These are phyloP conservation scores for Phytophthora cactorum DNA, from an alignment of 352 stramenopile species.

Conservation along the genomic window DNA sequence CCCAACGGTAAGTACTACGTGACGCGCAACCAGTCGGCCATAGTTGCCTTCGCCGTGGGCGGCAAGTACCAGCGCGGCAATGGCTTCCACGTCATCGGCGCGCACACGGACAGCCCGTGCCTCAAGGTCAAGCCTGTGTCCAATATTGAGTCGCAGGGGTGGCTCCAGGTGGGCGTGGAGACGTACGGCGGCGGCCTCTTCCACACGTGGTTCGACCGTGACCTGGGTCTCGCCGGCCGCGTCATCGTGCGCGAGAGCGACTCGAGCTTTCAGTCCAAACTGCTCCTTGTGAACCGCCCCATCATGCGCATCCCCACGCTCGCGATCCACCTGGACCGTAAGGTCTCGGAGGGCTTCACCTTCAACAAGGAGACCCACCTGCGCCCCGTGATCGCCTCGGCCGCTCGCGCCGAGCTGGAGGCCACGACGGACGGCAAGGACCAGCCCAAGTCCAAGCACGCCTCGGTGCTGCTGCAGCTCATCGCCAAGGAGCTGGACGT, in stretches of 20 bases:
- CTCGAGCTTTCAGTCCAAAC: constrained; percentile 66
- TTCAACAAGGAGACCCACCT: constrained; percentile 98
- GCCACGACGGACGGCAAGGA: constrained; percentile 64
- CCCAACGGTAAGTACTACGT: constrained; percentile 97
- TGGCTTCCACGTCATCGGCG: constrained; percentile 96
- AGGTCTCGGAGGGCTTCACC: constrained; percentile 89
- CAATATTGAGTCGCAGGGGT: constrained; percentile 88
- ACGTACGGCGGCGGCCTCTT: constrained; percentile 94
- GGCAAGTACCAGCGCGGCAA: constrained; percentile 91
- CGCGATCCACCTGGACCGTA: constrained; percentile 96
- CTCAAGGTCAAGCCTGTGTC: constrained; percentile 96
- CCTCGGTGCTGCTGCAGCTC: constrained; percentile 92
- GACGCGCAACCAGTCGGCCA: constrained; percentile 95
- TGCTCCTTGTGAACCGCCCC: constrained; percentile 94
- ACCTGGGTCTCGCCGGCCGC: constrained; percentile 93
- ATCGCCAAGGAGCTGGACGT: constrained; percentile 92
- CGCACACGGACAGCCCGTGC: constrained; percentile 97
- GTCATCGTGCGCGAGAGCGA: constrained; percentile 91
- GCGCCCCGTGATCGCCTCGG: constrained; percentile 91
- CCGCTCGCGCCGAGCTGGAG: constrained; percentile 87
- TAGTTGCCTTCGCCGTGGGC: constrained; percentile 96
- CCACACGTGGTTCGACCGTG: constrained; percentile 99
- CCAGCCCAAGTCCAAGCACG: constrained; percentile 82
- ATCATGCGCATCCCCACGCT: constrained; percentile 97
- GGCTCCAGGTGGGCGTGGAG: constrained; percentile 85